Base-by-base conservation (phyloP, 2,329 filamentous ascomycete species). In the Clonostachys chloroleuca region DNA sequence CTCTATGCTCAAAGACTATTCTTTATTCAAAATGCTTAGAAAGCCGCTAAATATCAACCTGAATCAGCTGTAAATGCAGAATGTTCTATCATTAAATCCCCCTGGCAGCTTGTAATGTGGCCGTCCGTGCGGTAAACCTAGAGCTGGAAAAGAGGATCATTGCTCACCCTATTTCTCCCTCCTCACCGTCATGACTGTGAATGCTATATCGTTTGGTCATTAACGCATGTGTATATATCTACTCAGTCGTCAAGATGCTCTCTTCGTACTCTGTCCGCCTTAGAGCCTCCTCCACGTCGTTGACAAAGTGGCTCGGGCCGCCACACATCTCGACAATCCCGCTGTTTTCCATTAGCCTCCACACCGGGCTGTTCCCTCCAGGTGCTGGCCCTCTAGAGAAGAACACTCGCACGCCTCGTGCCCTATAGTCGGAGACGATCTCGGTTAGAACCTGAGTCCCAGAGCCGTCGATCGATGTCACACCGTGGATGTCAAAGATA, bases 401-500 rank as follows among this genome's bases (percentile, higher is more conserved):
- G 62, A 88, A 92, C 9, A 94, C 86, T 3, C 81, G 72, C 2
- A 92, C 90, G 1, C 86, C 87, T 5, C 86, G 75, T 34, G 87
- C 78, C n/a, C 84, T 74, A 63, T 97, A 97, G 33, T 74, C 78
- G 43, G 83, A 74, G 14, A 99, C 89, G 55, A 97, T 97, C 67
- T 97, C 94, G 42, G 82, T 80, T 4, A 99, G 74, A 1, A 97
- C 92, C 67, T 97, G 94, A 0, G 89, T 87, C 2, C 92, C 94
- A 0, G 91, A 95, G 6, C 91, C 94, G 62, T 99, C 94, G 57
- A 99, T 84, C 30, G 87, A 87, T 0, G 92, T 96, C 4, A 99
- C 94, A n/a, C 94, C 94, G 56, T 97, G 92, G 8, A 97, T 91
- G 62, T 99, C 94, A 59, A 99, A 97, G 52, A 99, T 91, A 64